Evolutionary conservation across 2,329 filamentous ascomycete genomes (phyloP).

Genomic region (Didymella keratinophila): DNA sequence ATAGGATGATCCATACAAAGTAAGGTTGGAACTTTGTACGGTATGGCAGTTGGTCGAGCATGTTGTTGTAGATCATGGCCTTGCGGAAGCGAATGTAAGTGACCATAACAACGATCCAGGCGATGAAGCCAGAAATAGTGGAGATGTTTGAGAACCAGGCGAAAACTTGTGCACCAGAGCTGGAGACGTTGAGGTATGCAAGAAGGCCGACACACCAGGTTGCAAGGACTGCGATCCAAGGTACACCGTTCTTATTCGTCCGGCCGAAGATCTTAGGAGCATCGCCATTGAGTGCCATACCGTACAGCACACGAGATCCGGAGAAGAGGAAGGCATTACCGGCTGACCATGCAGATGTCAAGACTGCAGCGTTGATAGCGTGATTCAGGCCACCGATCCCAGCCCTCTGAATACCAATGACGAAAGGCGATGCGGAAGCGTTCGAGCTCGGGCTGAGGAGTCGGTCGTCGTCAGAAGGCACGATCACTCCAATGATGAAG

Average conservation of each 20-base stretch:
- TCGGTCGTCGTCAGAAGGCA: slow-evolving; percentile 61
- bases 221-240: slow-evolving; percentile 49
- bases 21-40: slow-evolving; percentile 57
- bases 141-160: slow-evolving; percentile 76
- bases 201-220: slow-evolving; percentile 55
- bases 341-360: slow-evolving; percentile 75
- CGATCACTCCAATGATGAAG: slow-evolving; percentile 67
- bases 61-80: slow-evolving; percentile 57
- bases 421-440: slow-evolving; percentile 52
- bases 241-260: slow-evolving; percentile 56
- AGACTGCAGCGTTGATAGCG: slow-evolving; percentile 77
- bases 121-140: slow-evolving; percentile 64
- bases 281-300: slow-evolving; percentile 58
- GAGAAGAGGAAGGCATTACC: slow-evolving; percentile 72
- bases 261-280: slow-evolving; percentile 61
- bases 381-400: slow-evolving; percentile 73
- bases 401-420: slow-evolving; percentile 74
- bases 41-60: slow-evolving; percentile 64
- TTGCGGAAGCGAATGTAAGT: slow-evolving; percentile 67
- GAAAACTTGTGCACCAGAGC: slow-evolving; percentile 61
- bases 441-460: slow-evolving; percentile 51
- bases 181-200: slow-evolving; percentile 60
- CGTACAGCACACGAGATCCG: slow-evolving; percentile 61
- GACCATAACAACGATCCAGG: slow-evolving; percentile 64
- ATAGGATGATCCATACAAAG: slow-evolving; percentile 66